Evolutionary conservation across 2,329 filamentous ascomycete genomes (phyloP), one percentile per base, ranked within the genome.

Genomic region (Pseudogymnoascus sp.): DNA sequence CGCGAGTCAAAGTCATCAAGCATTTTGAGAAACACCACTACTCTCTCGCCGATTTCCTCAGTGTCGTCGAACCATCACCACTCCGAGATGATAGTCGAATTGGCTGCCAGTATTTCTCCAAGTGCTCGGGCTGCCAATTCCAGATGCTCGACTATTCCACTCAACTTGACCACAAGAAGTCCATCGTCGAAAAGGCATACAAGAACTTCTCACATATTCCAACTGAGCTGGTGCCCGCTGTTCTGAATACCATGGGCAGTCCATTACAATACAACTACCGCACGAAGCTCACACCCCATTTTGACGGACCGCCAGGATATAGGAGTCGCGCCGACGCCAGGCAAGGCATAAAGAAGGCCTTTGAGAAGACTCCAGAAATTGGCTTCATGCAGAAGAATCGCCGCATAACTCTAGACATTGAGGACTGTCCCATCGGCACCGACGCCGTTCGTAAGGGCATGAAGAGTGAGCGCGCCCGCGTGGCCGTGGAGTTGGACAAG

Each of bases 261-360:
- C 95, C 95, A 2, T 76, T 96, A 66, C 88, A 96, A 76, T 97
- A 96, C 75, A 90, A 88, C 63, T 99, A 99, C 79, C 86, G 95
- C 62, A 99, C 95, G 18, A 99, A 99, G 77, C 82, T 99, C 68
- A 99, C 95, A 16, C 95, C 95, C 28, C 95, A 99, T 76, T 99
- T 97, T 73, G 89, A 96, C 72, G 89, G 86, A 0, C 90, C 92
- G 1, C 84, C 85, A 28, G 80, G 70, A 70, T 76, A 71, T 63
- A 77, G 69, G 72, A 77, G 78, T 64, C 70, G 76, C 63, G 49
- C 56, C 4, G 82, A 79, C 40, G 77, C 72, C 65, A 75, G 83
- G 64, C 76, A 74, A 71, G 80, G 83, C 64, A 78, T 80, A 64
- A 81, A 81, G 71, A 80, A 81, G 64, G 77, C 77, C 61, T 89